These are phyloP conservation scores for Leishmania lainsoni DNA, from an alignment of 208 protist species.

Conservation along the genomic window DNA sequence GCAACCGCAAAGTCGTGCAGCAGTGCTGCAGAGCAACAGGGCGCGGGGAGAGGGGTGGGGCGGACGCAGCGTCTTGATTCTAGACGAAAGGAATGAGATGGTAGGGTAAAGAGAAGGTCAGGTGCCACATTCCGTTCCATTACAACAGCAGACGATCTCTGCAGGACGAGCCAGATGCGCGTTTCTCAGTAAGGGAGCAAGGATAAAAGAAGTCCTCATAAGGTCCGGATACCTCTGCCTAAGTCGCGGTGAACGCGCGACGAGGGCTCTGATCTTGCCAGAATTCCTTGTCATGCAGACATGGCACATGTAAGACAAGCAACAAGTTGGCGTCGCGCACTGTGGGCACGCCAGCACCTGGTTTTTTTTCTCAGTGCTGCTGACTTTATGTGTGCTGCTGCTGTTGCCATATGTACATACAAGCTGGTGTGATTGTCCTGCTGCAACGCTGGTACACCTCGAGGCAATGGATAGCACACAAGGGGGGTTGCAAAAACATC, in stretches of 20 bases:
- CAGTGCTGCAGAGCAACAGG: too few species aligned
- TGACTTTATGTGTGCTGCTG: neutral
- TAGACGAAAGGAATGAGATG: neutral
- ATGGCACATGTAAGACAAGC: neutral
- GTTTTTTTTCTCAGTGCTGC: neutral
- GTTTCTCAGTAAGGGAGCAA: neutral
- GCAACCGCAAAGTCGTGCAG: too few species aligned
- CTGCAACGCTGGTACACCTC: neutral
- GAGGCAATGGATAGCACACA: neutral
- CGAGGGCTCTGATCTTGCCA: neutral
- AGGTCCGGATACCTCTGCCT: neutral
- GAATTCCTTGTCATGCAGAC: neutral
- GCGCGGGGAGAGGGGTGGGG: too few species aligned
- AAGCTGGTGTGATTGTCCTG: neutral
- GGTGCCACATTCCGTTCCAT: neutral
- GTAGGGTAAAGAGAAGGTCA: neutral
- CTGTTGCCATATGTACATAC: neutral
- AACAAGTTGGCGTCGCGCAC: neutral
- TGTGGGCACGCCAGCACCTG: neutral
- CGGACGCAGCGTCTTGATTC: neutral
- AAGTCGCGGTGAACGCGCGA: neutral
- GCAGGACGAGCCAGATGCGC: neutral
- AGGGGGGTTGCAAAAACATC: neutral
- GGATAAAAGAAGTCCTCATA: neutral
- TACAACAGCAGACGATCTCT: neutral